phyloP scores from a whole-genome alignment of 176 grass and related monocot genomes.

The Carex cristatella region DNA sequence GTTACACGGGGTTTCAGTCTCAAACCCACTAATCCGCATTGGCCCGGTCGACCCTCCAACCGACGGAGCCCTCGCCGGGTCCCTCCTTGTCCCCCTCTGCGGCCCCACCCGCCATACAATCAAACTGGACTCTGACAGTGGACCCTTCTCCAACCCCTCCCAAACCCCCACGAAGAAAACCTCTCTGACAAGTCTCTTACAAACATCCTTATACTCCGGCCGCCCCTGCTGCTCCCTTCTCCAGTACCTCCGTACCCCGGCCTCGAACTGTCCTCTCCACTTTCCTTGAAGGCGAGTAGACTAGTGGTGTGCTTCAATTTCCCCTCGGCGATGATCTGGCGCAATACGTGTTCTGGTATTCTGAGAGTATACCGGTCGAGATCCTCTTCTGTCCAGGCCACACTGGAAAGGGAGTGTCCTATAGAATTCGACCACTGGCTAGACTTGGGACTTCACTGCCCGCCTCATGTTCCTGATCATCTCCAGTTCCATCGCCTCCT shows the following conservation, averaged over 20 bases:
- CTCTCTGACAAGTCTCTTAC: constrained; percentile 44
- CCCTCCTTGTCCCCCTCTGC: neutral
- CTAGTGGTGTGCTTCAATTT: constrained; percentile 57
- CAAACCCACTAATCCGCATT: neutral
- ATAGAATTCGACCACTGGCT: constrained; percentile 52
- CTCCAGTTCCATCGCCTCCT: constrained; percentile 38
- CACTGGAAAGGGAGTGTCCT: constrained; percentile 45
- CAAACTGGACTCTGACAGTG: constrained; percentile 23
- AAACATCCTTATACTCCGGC: constrained; percentile 38
- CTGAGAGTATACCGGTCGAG: constrained; percentile 62
- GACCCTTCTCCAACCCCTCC: constrained; percentile 31
- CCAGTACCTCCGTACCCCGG: neutral
- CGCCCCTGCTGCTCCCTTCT: constrained; percentile 29
- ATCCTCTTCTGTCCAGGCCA: neutral
- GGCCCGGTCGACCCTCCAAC: constrained; percentile 28
- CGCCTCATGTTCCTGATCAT: constrained; percentile 58
- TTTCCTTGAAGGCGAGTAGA: constrained; percentile 32
- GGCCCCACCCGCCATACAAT: neutral
- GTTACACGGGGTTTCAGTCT: neutral
- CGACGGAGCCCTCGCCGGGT: constrained; percentile 17
- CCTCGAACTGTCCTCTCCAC: constrained; percentile 17
- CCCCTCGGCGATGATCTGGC: constrained; percentile 37
- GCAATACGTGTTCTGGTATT: constrained; percentile 52
- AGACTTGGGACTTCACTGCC: constrained; percentile 47
- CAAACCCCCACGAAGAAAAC: constrained; percentile 47